Base-by-base conservation (phyloP, 371 early-diverging fungal species). In the Phascolomyces articulosus region DNA sequence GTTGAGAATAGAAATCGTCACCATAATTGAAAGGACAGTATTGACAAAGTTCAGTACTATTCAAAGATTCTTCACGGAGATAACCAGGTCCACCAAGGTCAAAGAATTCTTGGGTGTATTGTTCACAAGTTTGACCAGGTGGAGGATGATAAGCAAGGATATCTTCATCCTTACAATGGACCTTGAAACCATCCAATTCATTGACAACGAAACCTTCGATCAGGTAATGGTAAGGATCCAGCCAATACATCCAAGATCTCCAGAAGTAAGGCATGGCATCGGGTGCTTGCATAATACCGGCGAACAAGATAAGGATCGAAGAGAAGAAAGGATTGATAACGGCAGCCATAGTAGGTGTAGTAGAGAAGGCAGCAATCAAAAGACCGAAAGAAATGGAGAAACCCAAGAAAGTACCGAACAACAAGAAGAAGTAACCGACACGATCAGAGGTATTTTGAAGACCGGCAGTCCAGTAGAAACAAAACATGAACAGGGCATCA, bases 161-260 rank as follows among this genome's bases (percentile, higher is more conserved):
- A 55, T 90, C 90, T 1, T 60, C 55, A 0, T 58, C 68, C 16
- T 67, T 60, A 70, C 95, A 95, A 1, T 44, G 27, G 6, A 92
- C 80, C 13, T 60, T 57, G 3, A 86, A 76, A 21, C 74, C 72
- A 23, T 87, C 78, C 66, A 95, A 74, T 27, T 88, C 92, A 63
- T 87, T 92, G 60, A 86, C 83, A 8, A 93, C 79, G 10, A 92
- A 75, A 58, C 89, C 93, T 70, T 93, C 94, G 49, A 91, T 82
- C 10, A 88, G 75, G 71, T 95, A 93, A 58, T 87, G 87, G 69
- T 88, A 89, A 6, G 92, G 91, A 47, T 69, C 69, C 18, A 65
- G 60, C 85, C 87, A 90, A 72, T 91, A 93, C 85, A 95, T 87
- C 91, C 91, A 92, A 0, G 79, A 62, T 15, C 85, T 74, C 91